phyloP scores from a whole-genome alignment of 352 stramenopile species.

The Elongisporangium undulatum region DNA sequence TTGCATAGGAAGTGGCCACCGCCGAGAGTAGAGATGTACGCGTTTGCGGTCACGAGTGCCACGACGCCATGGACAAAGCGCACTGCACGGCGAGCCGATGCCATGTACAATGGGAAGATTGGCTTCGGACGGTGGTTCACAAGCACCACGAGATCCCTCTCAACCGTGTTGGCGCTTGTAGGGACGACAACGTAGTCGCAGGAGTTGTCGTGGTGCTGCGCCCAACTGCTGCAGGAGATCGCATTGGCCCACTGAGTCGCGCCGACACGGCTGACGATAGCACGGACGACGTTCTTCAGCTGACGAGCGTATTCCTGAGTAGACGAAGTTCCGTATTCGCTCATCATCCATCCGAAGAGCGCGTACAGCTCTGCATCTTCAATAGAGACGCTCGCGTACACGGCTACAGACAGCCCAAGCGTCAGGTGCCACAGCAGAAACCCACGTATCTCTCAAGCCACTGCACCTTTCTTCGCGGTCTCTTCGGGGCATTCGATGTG shows the following conservation, averaged over 20 bases:
- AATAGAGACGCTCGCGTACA: background rate
- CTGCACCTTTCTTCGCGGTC: background rate
- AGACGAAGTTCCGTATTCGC: background rate
- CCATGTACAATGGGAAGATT: slow-evolving; percentile 52
- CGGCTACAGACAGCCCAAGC: background rate
- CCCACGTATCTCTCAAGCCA: background rate
- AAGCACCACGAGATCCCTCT: slow-evolving; percentile 19
- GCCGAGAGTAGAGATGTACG: slow-evolving; percentile 80
- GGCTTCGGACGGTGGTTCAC: slow-evolving; percentile 41
- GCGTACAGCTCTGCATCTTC: background rate
- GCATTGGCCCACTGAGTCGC: background rate
- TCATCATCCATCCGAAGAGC: background rate
- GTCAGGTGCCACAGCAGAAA: background rate
- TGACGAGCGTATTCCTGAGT: background rate
- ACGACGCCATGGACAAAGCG: slow-evolving; percentile 64
- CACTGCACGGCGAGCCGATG: slow-evolving; percentile 57
- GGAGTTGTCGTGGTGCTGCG: background rate
- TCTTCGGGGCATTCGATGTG: background rate
- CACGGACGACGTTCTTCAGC: background rate
- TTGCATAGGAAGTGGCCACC: slow-evolving; percentile 77
- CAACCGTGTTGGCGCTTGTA: background rate
- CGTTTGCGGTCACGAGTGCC: slow-evolving; percentile 74
- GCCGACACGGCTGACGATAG: background rate
- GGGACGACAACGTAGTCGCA: background rate
- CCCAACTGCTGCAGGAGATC: background rate